Percentiles rank a stretch among this genome's conserved stretches.
Conservation (phyloP, 208 protist genomes). For the Trypanosoma cruzi region DNA sequence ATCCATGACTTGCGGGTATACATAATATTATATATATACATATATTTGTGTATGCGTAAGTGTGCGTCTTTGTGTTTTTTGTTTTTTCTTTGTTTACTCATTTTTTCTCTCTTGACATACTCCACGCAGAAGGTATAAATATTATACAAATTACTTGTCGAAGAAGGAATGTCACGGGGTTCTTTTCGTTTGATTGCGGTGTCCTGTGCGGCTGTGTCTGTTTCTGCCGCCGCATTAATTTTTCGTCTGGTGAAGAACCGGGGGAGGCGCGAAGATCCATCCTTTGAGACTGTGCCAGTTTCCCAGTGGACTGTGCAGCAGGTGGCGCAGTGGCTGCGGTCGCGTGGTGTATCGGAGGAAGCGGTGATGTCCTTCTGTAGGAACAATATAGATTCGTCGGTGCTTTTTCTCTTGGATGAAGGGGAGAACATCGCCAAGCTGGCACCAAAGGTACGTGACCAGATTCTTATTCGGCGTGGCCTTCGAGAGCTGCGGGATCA, state of each 20-base stretch:
- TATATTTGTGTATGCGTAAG: not conserved
- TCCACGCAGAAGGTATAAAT: not conserved
- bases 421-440: slow-evolving; percentile 44
- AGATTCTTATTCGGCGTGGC: slow-evolving; percentile 37
- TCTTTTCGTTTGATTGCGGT: slow-evolving; percentile 10
- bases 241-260: not conserved
- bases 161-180: not conserved
- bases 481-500: slow-evolving; percentile 32
- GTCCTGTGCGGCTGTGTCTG: slow-evolving; percentile 23
- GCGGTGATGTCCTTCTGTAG: slow-evolving; percentile 27
- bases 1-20: not conserved
- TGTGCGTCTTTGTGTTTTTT: slow-evolving; percentile 9
- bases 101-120: not conserved
- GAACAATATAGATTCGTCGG: slow-evolving; percentile 45
- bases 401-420: slow-evolving; percentile 39
- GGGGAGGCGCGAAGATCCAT: not conserved
- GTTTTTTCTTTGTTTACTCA: not conserved
- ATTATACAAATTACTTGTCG: not conserved
- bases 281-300: slow-evolving; percentile 4
- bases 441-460: slow-evolving; percentile 50
- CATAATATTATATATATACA: not conserved
- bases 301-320: slow-evolving; percentile 33
- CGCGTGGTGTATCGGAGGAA: slow-evolving; percentile 37
- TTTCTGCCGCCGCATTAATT: slow-evolving; percentile 23
- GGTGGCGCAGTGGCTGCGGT: slow-evolving; percentile 52